Conservation (phyloP, 2,329 filamentous ascomycete genomes). For the Rutstroemia sp. region DNA sequence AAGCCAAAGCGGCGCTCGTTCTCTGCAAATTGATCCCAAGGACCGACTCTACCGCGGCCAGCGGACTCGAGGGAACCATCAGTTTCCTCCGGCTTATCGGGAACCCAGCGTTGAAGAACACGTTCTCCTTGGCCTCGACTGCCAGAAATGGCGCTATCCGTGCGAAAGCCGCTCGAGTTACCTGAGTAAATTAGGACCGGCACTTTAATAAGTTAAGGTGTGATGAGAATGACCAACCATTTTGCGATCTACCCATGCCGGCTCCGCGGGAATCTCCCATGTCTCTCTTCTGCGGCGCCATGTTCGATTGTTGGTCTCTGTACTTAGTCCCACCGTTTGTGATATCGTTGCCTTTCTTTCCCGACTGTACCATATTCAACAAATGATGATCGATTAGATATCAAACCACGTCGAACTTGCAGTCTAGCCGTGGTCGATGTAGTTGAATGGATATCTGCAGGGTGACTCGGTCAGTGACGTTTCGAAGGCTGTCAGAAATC, state of each 20-base stretch:
- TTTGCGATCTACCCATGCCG: constrained; percentile 45
- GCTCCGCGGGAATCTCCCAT: constrained; percentile 42
- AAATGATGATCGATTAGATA: not conserved
- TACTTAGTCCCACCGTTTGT: constrained; percentile 39
- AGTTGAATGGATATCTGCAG: constrained; percentile 6
- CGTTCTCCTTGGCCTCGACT: constrained; percentile 63
- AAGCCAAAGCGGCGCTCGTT: constrained; percentile 85
- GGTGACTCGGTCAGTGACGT: no score
- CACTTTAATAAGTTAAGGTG: no score
- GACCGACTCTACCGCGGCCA: constrained; percentile 30
- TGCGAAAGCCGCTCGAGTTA: constrained; percentile 64
- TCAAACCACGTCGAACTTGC: not conserved
- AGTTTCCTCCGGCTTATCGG: constrained; percentile 52
- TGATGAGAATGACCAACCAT: constrained; percentile 41
- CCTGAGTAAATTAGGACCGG: constrained; percentile 40
- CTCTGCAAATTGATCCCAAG: constrained; percentile 90
- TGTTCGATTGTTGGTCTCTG: constrained; percentile 40
- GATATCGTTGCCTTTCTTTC: constrained; percentile 31
- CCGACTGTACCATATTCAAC: constrained; percentile 53
- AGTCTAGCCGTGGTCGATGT: not conserved
- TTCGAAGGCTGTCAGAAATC: not conserved
- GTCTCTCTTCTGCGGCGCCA: constrained; percentile 56
- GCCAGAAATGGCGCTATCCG: constrained; percentile 82
- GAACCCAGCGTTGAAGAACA: constrained; percentile 74
- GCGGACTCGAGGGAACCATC: constrained; percentile 63